A percentile compares a stretch with the other conserved stretches of the same genome.
phyloP scores from a whole-genome alignment of 345 rosid genomes.

The Kandelia obovata region DNA sequence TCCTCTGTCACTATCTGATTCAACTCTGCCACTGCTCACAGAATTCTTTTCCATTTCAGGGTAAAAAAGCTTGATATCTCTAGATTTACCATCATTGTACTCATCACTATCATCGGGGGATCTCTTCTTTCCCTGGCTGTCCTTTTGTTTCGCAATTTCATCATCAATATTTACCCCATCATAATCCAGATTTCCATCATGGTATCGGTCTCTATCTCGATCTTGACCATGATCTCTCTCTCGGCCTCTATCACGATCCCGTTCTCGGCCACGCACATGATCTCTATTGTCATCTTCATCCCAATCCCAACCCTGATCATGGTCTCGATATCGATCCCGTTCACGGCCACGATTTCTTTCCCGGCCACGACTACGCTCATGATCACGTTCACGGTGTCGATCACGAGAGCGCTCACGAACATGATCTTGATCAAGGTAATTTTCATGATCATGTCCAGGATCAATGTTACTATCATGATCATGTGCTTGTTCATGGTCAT shows the following conservation, averaged over 20 bases:
- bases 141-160: constrained; percentile 49
- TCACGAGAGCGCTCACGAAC: constrained; percentile 33
- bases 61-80: constrained; percentile 29
- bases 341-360: constrained; percentile 42
- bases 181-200: constrained; percentile 20
- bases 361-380: constrained; percentile 29
- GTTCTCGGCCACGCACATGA: not conserved
- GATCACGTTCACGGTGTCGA: constrained; percentile 25
- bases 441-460: constrained; percentile 36
- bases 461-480: constrained; percentile 33
- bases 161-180: constrained; percentile 50
- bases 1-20: constrained; percentile 61
- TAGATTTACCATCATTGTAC: constrained; percentile 43
- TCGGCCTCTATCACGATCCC: not conserved
- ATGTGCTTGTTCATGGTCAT: constrained; percentile 40
- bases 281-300: constrained; percentile 31
- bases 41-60: constrained; percentile 48
- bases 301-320: constrained; percentile 30
- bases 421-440: constrained; percentile 27
- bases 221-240: not conserved
- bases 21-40: constrained; percentile 45
- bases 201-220: constrained; percentile 14
- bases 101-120: constrained; percentile 71
- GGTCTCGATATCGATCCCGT: constrained; percentile 12
- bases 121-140: constrained; percentile 58